These are phyloP conservation scores for Acidomyces sp. DNA, from an alignment of 495 filamentous ascomycete genomes.

Conservation along the genomic window DNA sequence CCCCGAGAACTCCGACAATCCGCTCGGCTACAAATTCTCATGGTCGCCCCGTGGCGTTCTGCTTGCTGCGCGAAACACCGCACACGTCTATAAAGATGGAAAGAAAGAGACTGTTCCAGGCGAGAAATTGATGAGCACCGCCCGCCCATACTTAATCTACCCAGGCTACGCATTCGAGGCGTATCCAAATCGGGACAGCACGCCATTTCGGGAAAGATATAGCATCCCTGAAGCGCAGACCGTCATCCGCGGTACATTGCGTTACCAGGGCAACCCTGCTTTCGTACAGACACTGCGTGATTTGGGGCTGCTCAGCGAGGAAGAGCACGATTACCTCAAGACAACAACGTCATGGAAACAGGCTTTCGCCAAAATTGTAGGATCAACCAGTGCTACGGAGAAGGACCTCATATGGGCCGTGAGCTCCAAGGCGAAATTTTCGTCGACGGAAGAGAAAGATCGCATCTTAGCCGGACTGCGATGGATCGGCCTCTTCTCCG, in stretches of 20 bases:
- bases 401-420: slow-evolving; percentile 60
- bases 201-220: slow-evolving; percentile 75
- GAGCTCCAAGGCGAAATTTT: slow-evolving; percentile 59
- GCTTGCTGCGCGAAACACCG: slow-evolving; percentile 73
- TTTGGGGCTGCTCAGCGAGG: slow-evolving; percentile 66
- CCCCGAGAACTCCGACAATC: slow-evolving; percentile 77
- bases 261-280: slow-evolving; percentile 78
- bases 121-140: slow-evolving; percentile 55
- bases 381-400: slow-evolving; percentile 46
- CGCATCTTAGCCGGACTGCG: slow-evolving; percentile 63
- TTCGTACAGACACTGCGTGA: slow-evolving; percentile 78
- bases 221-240: slow-evolving; percentile 74
- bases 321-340: slow-evolving; percentile 46
- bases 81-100: slow-evolving; percentile 69
- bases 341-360: slow-evolving; percentile 57
- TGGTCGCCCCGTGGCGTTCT: slow-evolving; percentile 64
- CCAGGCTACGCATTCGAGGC: slow-evolving; percentile 78
- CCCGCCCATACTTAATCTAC: slow-evolving; percentile 87
- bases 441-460: slow-evolving; percentile 54
- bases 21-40: slow-evolving; percentile 91
- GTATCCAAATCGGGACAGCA: slow-evolving; percentile 88
- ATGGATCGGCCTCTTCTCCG: slow-evolving; percentile 84
- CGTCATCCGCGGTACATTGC: slow-evolving; percentile 61
- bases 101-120: slow-evolving; percentile 45
- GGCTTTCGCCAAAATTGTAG: slow-evolving; percentile 60